Base-by-base conservation (phyloP, 1,284 basidiomycete species). In the Sporisorium graminicola region DNA sequence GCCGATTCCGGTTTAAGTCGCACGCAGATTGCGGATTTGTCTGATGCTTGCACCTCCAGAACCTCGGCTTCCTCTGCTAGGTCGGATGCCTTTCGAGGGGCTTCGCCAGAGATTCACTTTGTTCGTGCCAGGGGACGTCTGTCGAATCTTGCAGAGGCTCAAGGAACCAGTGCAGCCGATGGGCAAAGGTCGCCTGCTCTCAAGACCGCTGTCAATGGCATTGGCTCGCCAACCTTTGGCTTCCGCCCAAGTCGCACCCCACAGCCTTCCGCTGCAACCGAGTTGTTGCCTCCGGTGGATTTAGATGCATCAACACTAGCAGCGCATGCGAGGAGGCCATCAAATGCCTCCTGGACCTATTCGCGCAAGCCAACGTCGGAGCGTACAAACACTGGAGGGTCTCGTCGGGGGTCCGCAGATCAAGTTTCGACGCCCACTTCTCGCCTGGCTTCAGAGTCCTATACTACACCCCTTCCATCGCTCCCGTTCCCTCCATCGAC, bases 211-310 rank as follows among this genome's bases (percentile, higher is more conserved):
- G 33, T 67, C 18, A 31, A 51, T 47, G 58, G 64, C n/a, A 47
- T 70, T 27, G 60, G 53, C 22, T 75, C 73, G 5, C 67, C 73
- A 1, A 63, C 58, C 2, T 66, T 64, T 37, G 67, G 59, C 18
- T 57, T 46, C n/a, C 29, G 53, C 2, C 53, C 49, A 26, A 22
- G 52, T 47, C 65, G 43, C 6, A 20, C 55, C 0, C 59, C 72
- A 18, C 72, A 69, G 27, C 33, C 57, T 10, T 61, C 66, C 9
- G 24, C 55, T 3, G n/a, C 22, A 8, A 49, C 33, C 18, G 70
- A 63, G 52, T 56, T 73, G n/a, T 20, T 67, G 49, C 70, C 70
- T 6, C 57, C 70, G 24, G 27, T 60, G 13, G 64, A 66, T 6
- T 26, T 64, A 14, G 64, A 60, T 10, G 53, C 47, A 4, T 3